These are phyloP conservation scores for Dioscorea dumetorum DNA, from an alignment of 106 monocot species.

Conservation along the genomic window DNA sequence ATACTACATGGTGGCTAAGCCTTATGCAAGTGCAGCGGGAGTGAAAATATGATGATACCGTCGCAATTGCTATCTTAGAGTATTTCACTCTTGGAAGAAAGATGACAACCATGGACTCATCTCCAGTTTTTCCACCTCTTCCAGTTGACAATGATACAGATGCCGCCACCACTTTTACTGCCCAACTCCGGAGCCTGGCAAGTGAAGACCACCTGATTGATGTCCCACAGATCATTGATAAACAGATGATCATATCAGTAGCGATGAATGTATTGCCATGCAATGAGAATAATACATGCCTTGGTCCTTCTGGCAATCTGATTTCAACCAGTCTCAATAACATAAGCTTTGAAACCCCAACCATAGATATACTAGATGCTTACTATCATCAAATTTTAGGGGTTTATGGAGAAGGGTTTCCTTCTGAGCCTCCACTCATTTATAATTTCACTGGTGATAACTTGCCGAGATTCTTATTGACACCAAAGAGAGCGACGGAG, in stretches of 20 bases:
- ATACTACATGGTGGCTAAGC: slow-evolving; percentile 19
- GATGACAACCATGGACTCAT: neutral
- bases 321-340: slow-evolving; percentile 39
- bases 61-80: slow-evolving; percentile 31
- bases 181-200: slow-evolving; percentile 24
- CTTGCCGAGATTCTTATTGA: slow-evolving; percentile 7
- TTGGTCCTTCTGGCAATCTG: neutral
- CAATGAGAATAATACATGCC: neutral
- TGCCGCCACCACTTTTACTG: slow-evolving; percentile 26
- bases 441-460: slow-evolving; percentile 37
- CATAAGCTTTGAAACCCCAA: slow-evolving; percentile 23
- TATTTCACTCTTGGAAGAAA: slow-evolving; percentile 9
- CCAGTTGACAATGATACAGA: slow-evolving; percentile 25
- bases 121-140: slow-evolving; percentile 15
- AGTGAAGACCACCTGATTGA: slow-evolving; percentile 15
- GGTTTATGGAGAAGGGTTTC: slow-evolving; percentile 21
- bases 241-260: slow-evolving; percentile 23
- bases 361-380: slow-evolving; percentile 28
- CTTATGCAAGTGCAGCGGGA: no score
- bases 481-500: slow-evolving; percentile 23
- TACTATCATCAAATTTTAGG: slow-evolving; percentile 19
- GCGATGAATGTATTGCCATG: slow-evolving; percentile 27
- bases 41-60: slow-evolving; percentile 15
- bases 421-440: slow-evolving; percentile 24
- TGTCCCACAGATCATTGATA: slow-evolving; percentile 32